These are phyloP conservation scores for Talaromyces funiculosus DNA, from an alignment of 2,329 filamentous ascomycete species.

Conservation along the genomic window DNA sequence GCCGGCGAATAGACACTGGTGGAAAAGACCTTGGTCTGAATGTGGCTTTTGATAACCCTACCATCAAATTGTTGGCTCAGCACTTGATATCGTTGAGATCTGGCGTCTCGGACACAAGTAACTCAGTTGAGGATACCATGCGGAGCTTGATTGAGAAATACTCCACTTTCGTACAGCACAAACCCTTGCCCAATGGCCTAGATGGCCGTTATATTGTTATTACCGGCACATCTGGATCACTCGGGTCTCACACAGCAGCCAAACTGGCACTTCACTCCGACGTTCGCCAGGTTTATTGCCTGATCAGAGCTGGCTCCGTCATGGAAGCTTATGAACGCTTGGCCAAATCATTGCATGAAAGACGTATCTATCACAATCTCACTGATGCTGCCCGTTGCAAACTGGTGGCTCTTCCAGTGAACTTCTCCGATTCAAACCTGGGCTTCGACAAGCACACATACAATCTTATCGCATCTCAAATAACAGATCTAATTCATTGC, in stretches of 20 bases:
- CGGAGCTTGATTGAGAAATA: slow-evolving; percentile 45
- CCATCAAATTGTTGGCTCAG: slow-evolving; percentile 41
- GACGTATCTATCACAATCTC: slow-evolving; percentile 28
- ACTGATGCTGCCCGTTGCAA: slow-evolving; percentile 26
- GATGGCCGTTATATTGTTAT: slow-evolving; percentile 39
- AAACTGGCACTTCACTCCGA: slow-evolving; percentile 31
- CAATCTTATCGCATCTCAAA: not conserved
- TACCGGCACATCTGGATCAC: slow-evolving; percentile 61
- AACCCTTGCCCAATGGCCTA: slow-evolving; percentile 17
- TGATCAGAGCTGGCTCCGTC: slow-evolving; percentile 47
- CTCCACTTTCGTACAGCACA: slow-evolving; percentile 26
- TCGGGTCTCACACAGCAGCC: slow-evolving; percentile 55
- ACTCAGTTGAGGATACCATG: slow-evolving; percentile 42
- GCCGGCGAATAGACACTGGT: slow-evolving; percentile 47
- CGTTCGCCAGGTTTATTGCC: slow-evolving; percentile 50
- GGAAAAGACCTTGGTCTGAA: slow-evolving; percentile 49
- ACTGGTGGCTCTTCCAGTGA: slow-evolving; percentile 44
- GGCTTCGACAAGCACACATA: slow-evolving; percentile 38
- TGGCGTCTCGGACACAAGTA: slow-evolving; percentile 25
- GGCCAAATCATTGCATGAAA: slow-evolving; percentile 36
- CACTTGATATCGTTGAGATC: slow-evolving; percentile 42
- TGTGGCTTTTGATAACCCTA: slow-evolving; percentile 55
- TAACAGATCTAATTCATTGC: slow-evolving; percentile 49
- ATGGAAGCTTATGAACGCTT: slow-evolving; percentile 43
- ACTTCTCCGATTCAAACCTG: slow-evolving; percentile 44